Evolutionary conservation across 257 asterid genomes (phyloP), one percentile per base, ranked within the genome.

Genomic region (Primulina eburnea): DNA sequence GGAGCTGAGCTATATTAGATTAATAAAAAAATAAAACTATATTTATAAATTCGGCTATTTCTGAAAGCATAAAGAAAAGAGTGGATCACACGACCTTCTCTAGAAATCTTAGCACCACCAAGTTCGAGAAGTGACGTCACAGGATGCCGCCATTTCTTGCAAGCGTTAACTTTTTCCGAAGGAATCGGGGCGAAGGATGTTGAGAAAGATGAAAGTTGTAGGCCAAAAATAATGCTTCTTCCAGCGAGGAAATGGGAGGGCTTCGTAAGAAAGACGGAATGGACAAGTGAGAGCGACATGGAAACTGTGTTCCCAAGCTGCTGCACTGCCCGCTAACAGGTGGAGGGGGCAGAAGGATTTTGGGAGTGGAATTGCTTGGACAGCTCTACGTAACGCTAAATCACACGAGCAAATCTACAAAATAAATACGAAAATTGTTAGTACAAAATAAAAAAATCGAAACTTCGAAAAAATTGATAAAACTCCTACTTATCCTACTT

Each of bases 201-300:
- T 47, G 82, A 80, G 60, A 80, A 81, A 33, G 83, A 61, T 14
- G 77, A 76, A 11, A 77, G 38, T 58, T 68, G 83, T 6, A 76
- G 43, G 61, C 72, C 77, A 71, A 80, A 71, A 29, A 73, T 73
- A 28, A 79, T 69, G 70, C 75, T 33, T 69, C 72, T 83, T 18
- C 64, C 72, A 62, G 61, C 84, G 62, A 76, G 75, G 6, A 75
- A 57, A 50, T 75, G 72, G 4, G 86, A 77, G 64, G 87, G 76
- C 68, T 82, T 84, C 10, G 85, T 64, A 63, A 81, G 53, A 29
- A 83, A 14, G 2, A 89, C n/a, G 10, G 89, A 75, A 67, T 82
- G 85, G 32, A 87, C 85, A 18, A 81, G 69, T 26, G 89, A 66
- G 57, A 79, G 75, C 21, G 95, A 95, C 95, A 87, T 89, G 58